Conservation (phyloP, 2,329 filamentous ascomycete genomes). For the Grosmannia clavigera region DNA sequence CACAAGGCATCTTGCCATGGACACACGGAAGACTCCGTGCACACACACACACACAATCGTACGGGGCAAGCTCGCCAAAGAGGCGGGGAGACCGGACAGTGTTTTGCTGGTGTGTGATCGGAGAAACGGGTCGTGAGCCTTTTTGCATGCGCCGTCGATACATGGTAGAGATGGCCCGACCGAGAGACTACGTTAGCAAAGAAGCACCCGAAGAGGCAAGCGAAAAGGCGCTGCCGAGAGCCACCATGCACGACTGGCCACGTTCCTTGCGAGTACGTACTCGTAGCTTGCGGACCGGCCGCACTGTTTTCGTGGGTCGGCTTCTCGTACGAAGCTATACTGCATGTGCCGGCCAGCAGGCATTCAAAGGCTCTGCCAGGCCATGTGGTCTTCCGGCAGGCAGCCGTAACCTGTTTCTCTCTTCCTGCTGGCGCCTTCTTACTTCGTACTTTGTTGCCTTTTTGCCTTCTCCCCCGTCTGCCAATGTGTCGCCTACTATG, state of each 20-base stretch:
- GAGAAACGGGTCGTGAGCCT: neutral
- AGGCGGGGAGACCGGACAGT: neutral
- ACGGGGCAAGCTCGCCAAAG: neutral
- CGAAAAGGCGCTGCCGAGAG: neutral
- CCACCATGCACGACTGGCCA: neutral
- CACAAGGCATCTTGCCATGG: neutral
- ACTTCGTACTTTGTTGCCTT: neutral
- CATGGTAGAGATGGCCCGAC: neutral
- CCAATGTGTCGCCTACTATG: too few relatives aligned
- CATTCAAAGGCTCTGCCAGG: too few relatives aligned
- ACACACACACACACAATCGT: neutral
- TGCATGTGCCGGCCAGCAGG: too few relatives aligned
- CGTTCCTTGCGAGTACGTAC: neutral
- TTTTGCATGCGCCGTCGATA: neutral
- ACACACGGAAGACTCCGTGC: neutral
- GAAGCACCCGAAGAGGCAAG: neutral
- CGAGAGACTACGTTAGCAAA: too few relatives aligned
- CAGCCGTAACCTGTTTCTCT: too few relatives aligned
- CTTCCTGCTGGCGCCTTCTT: too few relatives aligned
- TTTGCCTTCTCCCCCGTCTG: neutral
- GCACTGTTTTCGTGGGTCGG: neutral
- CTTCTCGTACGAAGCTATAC: neutral
- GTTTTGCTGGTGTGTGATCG: neutral
- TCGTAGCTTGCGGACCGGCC: neutral
- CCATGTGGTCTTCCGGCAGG: too few relatives aligned